phyloP scores from a whole-genome alignment of 176 grass and related monocot genomes.

The Aegilops umbellulata region DNA sequence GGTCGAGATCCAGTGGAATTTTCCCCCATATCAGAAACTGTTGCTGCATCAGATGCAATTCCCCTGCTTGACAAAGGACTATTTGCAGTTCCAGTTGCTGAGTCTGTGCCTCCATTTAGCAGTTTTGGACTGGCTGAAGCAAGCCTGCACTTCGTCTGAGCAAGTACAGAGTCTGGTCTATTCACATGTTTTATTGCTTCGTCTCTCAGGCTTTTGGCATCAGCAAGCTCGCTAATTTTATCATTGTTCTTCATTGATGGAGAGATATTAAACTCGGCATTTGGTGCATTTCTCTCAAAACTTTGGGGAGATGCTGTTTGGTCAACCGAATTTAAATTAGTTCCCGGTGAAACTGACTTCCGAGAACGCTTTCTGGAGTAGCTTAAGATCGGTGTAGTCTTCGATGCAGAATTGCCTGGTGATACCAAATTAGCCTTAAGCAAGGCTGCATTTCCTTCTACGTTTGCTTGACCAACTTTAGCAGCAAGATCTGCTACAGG shows the following conservation, averaged over 20 bases:
- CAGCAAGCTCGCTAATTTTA: conserved; percentile 17
- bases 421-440: conserved; percentile 17
- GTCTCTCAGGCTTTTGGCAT: conserved; percentile 9
- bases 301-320: conserved; percentile 13
- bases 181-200: conserved; percentile 24
- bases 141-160: conserved; percentile 49
- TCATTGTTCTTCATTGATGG: conserved; percentile 3
- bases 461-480: conserved; percentile 9
- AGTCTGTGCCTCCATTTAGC: conserved; percentile 27
- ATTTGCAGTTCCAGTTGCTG: background rate
- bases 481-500: conserved; percentile 23
- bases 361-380: conserved; percentile 46
- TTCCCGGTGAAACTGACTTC: conserved; percentile 47
- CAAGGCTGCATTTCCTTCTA: conserved; percentile 4
- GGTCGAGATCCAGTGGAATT: conserved; percentile 4
- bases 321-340: conserved; percentile 34
- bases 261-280: conserved; percentile 23
- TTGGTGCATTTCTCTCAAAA: conserved; percentile 15
- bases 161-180: conserved; percentile 11
- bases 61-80: conserved; percentile 34
- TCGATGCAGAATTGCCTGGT: conserved; percentile 9
- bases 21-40: conserved; percentile 16
- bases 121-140: conserved; percentile 23
- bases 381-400: conserved; percentile 20
- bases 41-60: conserved; percentile 30